A percentile compares a stretch with the other conserved stretches of the same genome.
These are phyloP conservation scores for Eucalyptus pumila DNA, from an alignment of 345 rosid species.

Conservation along the genomic window DNA sequence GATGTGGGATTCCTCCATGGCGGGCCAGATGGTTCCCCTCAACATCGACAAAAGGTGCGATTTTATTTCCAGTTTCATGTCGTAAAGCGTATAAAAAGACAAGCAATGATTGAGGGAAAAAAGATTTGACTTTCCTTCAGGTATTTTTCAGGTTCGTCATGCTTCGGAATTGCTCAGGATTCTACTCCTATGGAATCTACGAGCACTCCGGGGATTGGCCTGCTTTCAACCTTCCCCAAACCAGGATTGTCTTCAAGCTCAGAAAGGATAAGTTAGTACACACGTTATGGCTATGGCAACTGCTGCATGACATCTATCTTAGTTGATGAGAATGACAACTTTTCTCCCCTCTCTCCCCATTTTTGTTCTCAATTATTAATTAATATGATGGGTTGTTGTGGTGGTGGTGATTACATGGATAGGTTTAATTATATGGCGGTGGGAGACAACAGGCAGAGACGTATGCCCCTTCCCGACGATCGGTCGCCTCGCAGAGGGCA, in stretches of 20 bases:
- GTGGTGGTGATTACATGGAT: neutral
- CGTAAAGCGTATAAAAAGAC: neutral
- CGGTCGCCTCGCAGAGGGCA: constrained; percentile 34
- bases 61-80: neutral
- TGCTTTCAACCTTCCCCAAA: constrained; percentile 67
- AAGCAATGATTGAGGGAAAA: neutral
- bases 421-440: constrained; percentile 76
- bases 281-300: neutral
- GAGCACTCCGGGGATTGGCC: constrained; percentile 75
- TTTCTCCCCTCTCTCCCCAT: neutral
- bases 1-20: constrained; percentile 17
- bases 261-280: constrained; percentile 52
- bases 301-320: neutral
- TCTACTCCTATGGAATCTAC: constrained; percentile 69
- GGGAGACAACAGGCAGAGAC: constrained; percentile 56
- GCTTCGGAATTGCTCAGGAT: constrained; percentile 59
- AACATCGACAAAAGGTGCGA: constrained; percentile 43
- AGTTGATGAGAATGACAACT: neutral
- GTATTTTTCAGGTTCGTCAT: constrained; percentile 41
- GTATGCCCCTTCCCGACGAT: constrained; percentile 82
- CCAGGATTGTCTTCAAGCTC: constrained; percentile 74
- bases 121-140: neutral
- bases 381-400: neutral
- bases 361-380: neutral
- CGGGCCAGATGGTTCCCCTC: constrained; percentile 30